Percentiles rank a stretch among this genome's conserved stretches.
phyloP scores from a whole-genome alignment of 306 rosid genomes.

The Pyrus betulifolia region DNA sequence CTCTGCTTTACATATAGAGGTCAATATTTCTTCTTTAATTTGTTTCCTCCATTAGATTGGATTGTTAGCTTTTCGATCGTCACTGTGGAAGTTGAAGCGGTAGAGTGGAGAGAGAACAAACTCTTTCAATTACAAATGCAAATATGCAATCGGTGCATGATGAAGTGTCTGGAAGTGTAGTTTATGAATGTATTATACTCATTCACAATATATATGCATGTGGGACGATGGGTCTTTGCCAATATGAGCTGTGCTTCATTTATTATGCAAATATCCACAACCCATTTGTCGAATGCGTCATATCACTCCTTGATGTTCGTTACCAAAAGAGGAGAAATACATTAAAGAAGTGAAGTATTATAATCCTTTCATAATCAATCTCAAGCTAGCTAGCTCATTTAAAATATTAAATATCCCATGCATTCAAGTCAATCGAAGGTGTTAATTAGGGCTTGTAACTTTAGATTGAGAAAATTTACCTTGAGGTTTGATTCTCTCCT shows the following conservation, averaged over 20 bases:
- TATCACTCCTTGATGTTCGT: conserved; percentile 7
- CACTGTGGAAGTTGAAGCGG: neutral
- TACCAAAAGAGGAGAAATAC: conserved; percentile 1
- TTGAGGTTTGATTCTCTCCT: no score
- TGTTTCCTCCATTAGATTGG: neutral
- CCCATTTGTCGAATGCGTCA: neutral
- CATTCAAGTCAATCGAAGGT: neutral
- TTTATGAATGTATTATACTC: neutral
- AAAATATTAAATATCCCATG: no score
- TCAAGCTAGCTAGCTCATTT: neutral
- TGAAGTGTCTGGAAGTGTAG: neutral
- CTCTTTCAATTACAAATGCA: neutral
- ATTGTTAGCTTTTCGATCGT: neutral
- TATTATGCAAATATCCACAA: neutral
- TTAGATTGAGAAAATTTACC: no score
- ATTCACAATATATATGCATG: neutral
- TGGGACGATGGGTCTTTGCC: conserved; percentile 5
- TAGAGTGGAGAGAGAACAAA: neutral
- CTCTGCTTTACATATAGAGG: neutral
- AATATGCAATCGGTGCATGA: neutral
- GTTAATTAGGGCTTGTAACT: neutral
- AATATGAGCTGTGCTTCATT: neutral
- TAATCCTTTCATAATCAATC: neutral
- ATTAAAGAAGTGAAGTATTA: neutral
- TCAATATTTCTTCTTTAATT: neutral